Evolutionary conservation across 306 rosid genomes (phyloP), one percentile per base, ranked within the genome.

Genomic region (Ormosia semicastrata): DNA sequence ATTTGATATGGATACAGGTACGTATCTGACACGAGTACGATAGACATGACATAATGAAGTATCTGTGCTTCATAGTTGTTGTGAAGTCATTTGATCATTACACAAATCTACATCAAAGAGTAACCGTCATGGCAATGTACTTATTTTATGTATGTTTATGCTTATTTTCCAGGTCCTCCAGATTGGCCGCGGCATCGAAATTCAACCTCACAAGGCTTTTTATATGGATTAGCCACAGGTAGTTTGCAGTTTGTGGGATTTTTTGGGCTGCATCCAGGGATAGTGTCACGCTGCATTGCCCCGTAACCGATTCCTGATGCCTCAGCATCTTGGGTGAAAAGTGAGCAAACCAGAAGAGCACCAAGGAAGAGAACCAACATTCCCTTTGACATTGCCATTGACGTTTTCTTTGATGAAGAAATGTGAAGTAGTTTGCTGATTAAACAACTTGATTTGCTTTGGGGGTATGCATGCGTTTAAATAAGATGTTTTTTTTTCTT

Each of bases 351-450:
- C 49, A 40, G 0, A 13, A 80, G 34, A 6, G 53, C 66, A 47
- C 73, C 3, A 0, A 77, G 30, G 11, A 83, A 62, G 18, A 43
- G 0, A 41, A 8, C 69, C 47, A 77, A 53, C 4, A 33, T 6
- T 41, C 18, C 41, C 13, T 66, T 71, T 56, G 71, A 3, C 71
- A 63, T 64, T 71, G 60, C 54, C 79, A 83, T 46, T 15, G 50
- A 12, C 0, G 2, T 3, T 3, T 12, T 12, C 6, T 32, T 24
- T 30, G 41, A 32, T 12, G 18, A 7, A 10, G 71, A 32, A 36
- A 44, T 44, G 18, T 2, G 40, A 2, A 1, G 49, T 63, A 76
- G 49, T 17, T 47, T 49, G 5, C n/a, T 2, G 30, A 54, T 40
- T 2, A 37, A 34, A 8, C 18, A 57, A 76, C 81, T 63, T 33